phyloP scores from a whole-genome alignment of 106 monocot species.

The Dioscorea alata region DNA sequence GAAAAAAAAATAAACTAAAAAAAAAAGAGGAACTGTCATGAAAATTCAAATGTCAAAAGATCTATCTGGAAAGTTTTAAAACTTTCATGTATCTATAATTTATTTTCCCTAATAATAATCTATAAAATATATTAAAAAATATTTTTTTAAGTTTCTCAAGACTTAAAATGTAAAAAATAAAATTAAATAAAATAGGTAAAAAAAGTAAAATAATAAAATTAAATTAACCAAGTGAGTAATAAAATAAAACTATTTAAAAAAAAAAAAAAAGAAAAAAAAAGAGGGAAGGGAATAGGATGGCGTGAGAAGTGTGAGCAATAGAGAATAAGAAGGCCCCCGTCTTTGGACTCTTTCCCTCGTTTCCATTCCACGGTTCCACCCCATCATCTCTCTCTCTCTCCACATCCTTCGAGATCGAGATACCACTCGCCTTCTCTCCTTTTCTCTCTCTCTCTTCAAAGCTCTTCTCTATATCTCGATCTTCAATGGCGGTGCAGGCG shows the following conservation, averaged over 20 bases:
- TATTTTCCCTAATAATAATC: too few relatives aligned
- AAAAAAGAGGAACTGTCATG: too few relatives aligned
- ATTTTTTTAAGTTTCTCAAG: background rate
- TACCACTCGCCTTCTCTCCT: background rate
- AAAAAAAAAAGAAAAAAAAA: background rate
- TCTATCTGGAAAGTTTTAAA: too few relatives aligned
- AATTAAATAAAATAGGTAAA: background rate
- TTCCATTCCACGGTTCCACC: background rate
- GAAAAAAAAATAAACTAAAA: too few relatives aligned
- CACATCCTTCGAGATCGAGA: background rate
- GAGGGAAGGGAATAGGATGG: background rate
- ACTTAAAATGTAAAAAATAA: background rate
- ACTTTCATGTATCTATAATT: too few relatives aligned
- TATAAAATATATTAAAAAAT: too few relatives aligned
- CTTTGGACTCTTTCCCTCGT: slow-evolving; percentile 9
- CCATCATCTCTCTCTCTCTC: background rate
- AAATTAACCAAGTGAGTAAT: background rate
- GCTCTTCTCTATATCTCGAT: background rate
- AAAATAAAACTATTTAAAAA: background rate
- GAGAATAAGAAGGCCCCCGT: slow-evolving; percentile 11
- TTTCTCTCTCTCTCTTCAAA: background rate
- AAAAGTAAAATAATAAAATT: background rate
- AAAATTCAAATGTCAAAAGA: too few relatives aligned
- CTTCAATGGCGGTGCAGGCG: slow-evolving; percentile 66
- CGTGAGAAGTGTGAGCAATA: background rate